Evolutionary conservation across 2,329 filamentous ascomycete genomes (phyloP).

Genomic region (Grosmannia clavigera): DNA sequence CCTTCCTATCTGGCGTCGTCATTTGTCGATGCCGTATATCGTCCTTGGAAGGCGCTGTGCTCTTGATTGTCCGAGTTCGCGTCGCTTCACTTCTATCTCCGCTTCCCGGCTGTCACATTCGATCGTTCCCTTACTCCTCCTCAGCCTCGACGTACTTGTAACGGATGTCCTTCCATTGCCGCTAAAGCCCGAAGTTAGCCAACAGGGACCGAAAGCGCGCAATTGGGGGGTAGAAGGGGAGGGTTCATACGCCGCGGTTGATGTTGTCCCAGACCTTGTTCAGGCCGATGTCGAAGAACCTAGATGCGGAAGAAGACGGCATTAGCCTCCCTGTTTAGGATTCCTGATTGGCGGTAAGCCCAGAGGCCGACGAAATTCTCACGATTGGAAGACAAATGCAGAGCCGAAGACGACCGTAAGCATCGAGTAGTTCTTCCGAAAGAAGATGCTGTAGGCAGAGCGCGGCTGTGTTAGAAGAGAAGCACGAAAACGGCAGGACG

Average conservation of each 20-base stretch:
- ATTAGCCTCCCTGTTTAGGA: constrained; percentile 1
- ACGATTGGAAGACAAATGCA: constrained; percentile 93
- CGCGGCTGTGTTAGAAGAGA: constrained; percentile 3
- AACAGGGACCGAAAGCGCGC: neutral
- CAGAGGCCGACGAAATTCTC: constrained; percentile 25
- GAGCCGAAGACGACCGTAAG: constrained; percentile 72
- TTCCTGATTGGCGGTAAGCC: neutral
- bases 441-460: constrained; percentile 51
- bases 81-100: neutral
- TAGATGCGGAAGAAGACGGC: constrained; percentile 23
- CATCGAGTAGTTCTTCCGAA: constrained; percentile 82
- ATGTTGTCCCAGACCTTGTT: constrained; percentile 81
- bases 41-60: neutral
- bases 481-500: neutral
- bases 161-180: constrained; percentile 99
- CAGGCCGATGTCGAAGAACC: constrained; percentile 70
- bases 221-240: neutral
- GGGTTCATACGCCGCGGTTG: constrained; percentile 74
- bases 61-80: neutral
- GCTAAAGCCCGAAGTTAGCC: constrained; percentile 38
- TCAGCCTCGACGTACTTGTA: constrained; percentile 66
- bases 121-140: constrained; percentile 34
- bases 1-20: neutral
- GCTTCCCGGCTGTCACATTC: neutral
- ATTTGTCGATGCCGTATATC: neutral